Conservation (phyloP, 2,329 filamentous ascomycete species). For the Aspergillus eucalypticola region DNA sequence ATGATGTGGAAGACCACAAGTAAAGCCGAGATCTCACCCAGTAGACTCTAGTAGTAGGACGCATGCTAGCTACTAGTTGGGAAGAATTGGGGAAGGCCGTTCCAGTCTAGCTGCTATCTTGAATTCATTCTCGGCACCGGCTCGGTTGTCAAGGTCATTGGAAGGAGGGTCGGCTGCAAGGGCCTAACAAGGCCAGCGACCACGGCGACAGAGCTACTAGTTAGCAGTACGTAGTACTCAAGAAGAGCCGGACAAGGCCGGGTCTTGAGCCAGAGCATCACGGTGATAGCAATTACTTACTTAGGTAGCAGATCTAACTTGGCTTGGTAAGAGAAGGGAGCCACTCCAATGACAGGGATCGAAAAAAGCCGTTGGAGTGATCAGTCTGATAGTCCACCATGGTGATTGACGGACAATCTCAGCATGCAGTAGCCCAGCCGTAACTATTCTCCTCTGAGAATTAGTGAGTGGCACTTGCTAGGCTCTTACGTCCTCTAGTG, state of each 20-base stretch:
- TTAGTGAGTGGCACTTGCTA: constrained; percentile 7
- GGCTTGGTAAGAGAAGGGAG: background rate
- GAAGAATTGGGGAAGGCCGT: background rate
- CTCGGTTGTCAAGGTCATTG: background rate
- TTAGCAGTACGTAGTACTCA: too few species aligned
- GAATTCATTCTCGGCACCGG: background rate
- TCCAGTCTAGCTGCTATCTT: background rate
- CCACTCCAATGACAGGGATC: background rate
- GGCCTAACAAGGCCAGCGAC: background rate
- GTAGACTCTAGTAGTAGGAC: too few species aligned
- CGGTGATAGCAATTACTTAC: background rate
- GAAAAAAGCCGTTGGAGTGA: constrained; percentile 11
- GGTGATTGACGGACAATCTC: constrained; percentile 3
- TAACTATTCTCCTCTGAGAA: constrained; percentile 9
- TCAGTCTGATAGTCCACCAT: constrained; percentile 3
- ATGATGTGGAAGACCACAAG: background rate
- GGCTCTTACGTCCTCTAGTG: background rate
- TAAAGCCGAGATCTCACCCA: background rate
- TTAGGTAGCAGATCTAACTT: too few species aligned
- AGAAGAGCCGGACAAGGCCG: background rate
- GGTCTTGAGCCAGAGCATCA: background rate
- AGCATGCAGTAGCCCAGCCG: constrained; percentile 12
- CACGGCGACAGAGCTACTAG: background rate
- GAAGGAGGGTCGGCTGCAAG: background rate
- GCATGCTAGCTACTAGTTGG: background rate